Conservation (phyloP, 2,329 filamentous ascomycete species). For the Neofusicoccum sp. region DNA sequence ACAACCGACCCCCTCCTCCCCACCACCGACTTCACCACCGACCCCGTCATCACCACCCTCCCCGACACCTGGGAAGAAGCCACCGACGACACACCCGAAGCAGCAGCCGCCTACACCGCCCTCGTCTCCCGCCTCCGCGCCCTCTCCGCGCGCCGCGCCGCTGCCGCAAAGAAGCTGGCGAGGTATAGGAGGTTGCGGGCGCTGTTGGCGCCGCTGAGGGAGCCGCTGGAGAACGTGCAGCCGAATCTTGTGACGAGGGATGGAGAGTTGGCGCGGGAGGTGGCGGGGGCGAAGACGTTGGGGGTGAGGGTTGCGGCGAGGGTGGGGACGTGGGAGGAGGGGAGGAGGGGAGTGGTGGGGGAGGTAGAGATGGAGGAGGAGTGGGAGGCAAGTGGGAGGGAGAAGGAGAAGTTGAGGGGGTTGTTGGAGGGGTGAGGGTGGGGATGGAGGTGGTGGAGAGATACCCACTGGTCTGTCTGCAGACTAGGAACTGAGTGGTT, state of each 20-base stretch:
- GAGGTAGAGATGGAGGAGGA: not conserved
- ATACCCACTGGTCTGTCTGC: not conserved
- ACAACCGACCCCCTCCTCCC: not conserved
- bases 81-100: conserved; percentile 4
- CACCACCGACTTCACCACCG: not conserved
- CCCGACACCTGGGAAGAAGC: conserved; percentile 31
- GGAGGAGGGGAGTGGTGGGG: not conserved
- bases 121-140: conserved; percentile 23
- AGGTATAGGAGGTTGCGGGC: conserved; percentile 52
- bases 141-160: not conserved
- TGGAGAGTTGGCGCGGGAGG: conserved; percentile 65
- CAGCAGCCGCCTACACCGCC: conserved; percentile 20
- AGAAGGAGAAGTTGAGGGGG: conserved; percentile 8
- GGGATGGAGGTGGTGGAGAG: not conserved
- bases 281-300: conserved; percentile 67
- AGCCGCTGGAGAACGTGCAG: conserved; percentile 56
- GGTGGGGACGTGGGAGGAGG: conserved; percentile 29
- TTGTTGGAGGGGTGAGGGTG: not conserved
- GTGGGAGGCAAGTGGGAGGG: not conserved
- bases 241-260: conserved; percentile 68
- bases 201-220: conserved; percentile 56
- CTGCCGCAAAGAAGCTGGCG: conserved; percentile 44
- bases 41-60: conserved; percentile 35
- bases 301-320: conserved; percentile 41
- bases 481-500: not conserved